phyloP scores from a whole-genome alignment of 192 early-diverging fungal species.

The Backusella luteola region DNA sequence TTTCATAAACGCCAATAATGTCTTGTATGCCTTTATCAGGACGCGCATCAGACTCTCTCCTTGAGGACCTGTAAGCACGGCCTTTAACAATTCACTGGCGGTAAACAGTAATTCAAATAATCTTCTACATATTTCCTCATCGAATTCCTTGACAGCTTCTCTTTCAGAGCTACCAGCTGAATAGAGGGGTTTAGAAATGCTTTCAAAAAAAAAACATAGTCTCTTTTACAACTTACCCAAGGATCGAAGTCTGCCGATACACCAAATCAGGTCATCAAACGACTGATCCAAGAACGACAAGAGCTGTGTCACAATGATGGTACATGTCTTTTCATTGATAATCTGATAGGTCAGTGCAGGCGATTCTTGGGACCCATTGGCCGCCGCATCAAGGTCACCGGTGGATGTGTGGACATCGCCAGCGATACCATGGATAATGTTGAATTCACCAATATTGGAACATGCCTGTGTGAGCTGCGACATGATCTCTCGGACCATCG shows the following conservation, averaged over 20 bases:
- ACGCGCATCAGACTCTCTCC: slow-evolving; percentile 50
- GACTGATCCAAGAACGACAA: slow-evolving; percentile 44
- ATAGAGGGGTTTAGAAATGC: not conserved
- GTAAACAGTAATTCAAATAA: slow-evolving; percentile 39
- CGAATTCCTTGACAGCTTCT: slow-evolving; percentile 26
- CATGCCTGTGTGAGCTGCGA: slow-evolving; percentile 39
- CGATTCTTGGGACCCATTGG: slow-evolving; percentile 4
- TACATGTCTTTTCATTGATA: slow-evolving; percentile 42
- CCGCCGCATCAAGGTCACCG: slow-evolving; percentile 24
- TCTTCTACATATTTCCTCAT: slow-evolving; percentile 40
- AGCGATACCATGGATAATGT: slow-evolving; percentile 28
- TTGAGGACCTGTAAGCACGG: slow-evolving; percentile 35
- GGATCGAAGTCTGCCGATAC: slow-evolving; percentile 35
- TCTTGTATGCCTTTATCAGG: slow-evolving; percentile 49
- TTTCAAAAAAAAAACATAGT: no score
- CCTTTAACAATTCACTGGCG: slow-evolving; percentile 40
- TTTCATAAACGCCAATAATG: slow-evolving; percentile 43
- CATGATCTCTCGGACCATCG: slow-evolving; percentile 39
- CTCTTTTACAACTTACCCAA: not conserved
- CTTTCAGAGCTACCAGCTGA: not conserved
- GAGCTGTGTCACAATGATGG: slow-evolving; percentile 31
- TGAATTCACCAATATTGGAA: slow-evolving; percentile 31
- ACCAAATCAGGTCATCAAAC: slow-evolving; percentile 52
- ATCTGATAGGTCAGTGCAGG: slow-evolving; percentile 31
- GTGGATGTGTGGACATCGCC: slow-evolving; percentile 27